phyloP scores from a whole-genome alignment of 495 filamentous ascomycete species.

The Glutinoglossum americanum region DNA sequence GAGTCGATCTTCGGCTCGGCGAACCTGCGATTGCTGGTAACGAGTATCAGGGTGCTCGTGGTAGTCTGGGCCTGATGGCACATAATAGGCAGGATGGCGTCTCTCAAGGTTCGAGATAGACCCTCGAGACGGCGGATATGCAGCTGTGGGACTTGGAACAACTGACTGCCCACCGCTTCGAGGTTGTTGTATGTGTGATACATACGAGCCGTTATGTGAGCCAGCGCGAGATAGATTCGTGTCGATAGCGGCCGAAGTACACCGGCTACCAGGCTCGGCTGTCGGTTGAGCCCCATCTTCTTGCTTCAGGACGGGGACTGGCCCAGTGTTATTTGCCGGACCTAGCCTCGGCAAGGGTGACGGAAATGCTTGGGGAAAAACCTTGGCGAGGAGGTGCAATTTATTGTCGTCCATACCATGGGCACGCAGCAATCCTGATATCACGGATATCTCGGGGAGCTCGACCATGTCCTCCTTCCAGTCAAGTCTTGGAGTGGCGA shows the following conservation, averaged over 20 bases:
- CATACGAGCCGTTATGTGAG: not conserved
- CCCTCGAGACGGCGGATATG: not conserved
- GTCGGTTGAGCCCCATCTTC: not conserved
- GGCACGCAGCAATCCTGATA: slow-evolving; percentile 25
- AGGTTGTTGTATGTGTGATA: not conserved
- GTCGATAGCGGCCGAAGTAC: not conserved
- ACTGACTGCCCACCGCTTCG: not conserved
- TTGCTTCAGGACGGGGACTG: slow-evolving; percentile 1
- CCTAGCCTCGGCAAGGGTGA: slow-evolving; percentile 15
- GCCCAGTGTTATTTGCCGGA: slow-evolving; percentile 13
- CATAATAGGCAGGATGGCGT: not conserved
- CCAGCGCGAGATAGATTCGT: not conserved
- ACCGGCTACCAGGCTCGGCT: not conserved
- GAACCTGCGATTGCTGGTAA: not conserved
- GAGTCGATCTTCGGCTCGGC: not conserved
- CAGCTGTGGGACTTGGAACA: not conserved
- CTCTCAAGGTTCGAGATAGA: not conserved
- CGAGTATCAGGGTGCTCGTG: not conserved
- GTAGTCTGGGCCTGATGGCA: not conserved
- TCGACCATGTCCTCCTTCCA: slow-evolving; percentile 55
- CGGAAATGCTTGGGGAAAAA: slow-evolving; percentile 26
- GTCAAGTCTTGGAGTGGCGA: slow-evolving; percentile 20
- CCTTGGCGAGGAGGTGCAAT: slow-evolving; percentile 30
- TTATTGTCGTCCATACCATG: slow-evolving; percentile 34
- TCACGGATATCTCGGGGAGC: slow-evolving; percentile 29